Evolutionary conservation across 78 protist genomes (phyloP).

Genomic region (Trichosphaerium sp.): DNA sequence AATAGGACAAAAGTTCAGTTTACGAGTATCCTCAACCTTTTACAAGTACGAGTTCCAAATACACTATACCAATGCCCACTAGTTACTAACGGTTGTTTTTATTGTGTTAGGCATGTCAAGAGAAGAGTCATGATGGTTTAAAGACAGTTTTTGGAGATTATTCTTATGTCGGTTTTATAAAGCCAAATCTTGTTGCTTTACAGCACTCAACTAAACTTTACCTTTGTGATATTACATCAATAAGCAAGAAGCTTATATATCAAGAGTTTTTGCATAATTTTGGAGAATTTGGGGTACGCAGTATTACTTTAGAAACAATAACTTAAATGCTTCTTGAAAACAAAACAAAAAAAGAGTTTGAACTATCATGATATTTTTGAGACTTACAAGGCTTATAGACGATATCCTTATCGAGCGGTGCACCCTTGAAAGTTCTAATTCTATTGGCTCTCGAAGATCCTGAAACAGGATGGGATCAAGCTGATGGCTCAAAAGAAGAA

Average conservation of each 20-base stretch:
- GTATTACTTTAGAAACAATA: constrained; percentile 10
- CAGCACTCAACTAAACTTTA: too few species aligned
- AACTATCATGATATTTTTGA: constrained; percentile 16
- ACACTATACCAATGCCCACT: too few species aligned
- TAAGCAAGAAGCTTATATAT: constrained; percentile 27
- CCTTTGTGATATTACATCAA: neutral
- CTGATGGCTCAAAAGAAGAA: constrained; percentile 4
- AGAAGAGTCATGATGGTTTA: too few species aligned
- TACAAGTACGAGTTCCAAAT: too few species aligned
- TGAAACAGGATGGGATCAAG: too few species aligned
- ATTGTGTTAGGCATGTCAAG: too few species aligned
- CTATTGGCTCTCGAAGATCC: neutral
- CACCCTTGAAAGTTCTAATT: neutral
- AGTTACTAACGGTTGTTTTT: too few species aligned
- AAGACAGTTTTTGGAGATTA: too few species aligned
- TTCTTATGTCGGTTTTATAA: too few species aligned
- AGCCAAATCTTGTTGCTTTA: too few species aligned
- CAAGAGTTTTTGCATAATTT: constrained; percentile 12
- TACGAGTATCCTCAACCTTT: too few species aligned
- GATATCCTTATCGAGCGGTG: neutral
- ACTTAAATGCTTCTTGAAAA: neutral
- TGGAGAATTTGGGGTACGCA: constrained; percentile 28
- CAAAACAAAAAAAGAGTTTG: constrained; percentile 14
- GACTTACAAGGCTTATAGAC: neutral
- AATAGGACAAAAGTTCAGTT: too few species aligned